Conservation (phyloP, 805 yeast species). For the Teunomyces atbi region DNA sequence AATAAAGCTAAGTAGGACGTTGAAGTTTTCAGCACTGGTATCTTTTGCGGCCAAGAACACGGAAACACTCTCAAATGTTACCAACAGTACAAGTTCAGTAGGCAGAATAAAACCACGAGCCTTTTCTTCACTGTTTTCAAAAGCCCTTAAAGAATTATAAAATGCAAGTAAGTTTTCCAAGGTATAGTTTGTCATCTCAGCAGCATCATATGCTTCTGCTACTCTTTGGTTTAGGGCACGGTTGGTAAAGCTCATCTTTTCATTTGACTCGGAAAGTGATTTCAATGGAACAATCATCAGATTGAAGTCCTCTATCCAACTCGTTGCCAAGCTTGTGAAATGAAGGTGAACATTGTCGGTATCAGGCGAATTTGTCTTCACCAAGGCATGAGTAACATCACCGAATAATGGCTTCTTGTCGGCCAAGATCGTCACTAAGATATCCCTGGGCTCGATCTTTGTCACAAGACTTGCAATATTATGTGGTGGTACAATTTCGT, state of each 20-base stretch:
- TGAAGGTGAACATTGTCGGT: slow-evolving; percentile 20
- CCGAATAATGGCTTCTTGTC: slow-evolving; percentile 29
- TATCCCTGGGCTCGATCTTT: slow-evolving; percentile 27
- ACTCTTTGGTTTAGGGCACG: background rate
- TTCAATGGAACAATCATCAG: slow-evolving; percentile 15
- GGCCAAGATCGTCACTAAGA: slow-evolving; percentile 28
- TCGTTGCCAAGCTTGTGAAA: slow-evolving; percentile 25
- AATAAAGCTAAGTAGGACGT: slow-evolving; percentile 11
- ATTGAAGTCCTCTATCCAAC: slow-evolving; percentile 32
- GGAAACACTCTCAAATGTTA: slow-evolving; percentile 14
- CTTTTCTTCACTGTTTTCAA: slow-evolving; percentile 14
- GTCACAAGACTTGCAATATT: slow-evolving; percentile 34
- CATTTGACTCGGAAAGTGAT: background rate
- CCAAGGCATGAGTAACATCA: slow-evolving; percentile 20
- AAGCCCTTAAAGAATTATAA: slow-evolving; percentile 10
- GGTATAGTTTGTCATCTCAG: background rate
- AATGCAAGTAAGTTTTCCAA: slow-evolving; percentile 3
- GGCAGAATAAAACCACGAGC: slow-evolving; percentile 12
- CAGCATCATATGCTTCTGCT: background rate
- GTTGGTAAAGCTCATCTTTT: background rate
- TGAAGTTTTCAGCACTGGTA: slow-evolving; percentile 10
- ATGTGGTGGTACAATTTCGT: slow-evolving; percentile 33
- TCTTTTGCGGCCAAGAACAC: slow-evolving; percentile 8
- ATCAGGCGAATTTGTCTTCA: slow-evolving; percentile 13
- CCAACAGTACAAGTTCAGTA: slow-evolving; percentile 7